Percentiles rank a stretch among this genome's conserved stretches.
These are phyloP conservation scores for Carallia pectinifolia DNA, from an alignment of 345 rosid genomes.

Conservation along the genomic window DNA sequence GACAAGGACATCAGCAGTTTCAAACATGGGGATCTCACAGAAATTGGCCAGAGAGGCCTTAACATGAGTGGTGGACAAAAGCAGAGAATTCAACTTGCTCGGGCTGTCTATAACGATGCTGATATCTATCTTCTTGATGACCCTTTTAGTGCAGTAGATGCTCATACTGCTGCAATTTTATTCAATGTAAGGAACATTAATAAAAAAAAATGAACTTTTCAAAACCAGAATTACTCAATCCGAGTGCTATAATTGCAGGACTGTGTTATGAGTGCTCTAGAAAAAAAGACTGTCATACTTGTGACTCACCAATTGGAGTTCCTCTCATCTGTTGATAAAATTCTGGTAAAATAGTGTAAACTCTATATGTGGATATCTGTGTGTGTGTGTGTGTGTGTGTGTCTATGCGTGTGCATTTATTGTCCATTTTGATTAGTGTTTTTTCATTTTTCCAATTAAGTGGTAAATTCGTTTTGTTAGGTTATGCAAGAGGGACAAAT, in stretches of 20 bases:
- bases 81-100: slow-evolving; percentile 75
- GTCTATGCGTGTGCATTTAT: too few species aligned
- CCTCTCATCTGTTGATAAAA: slow-evolving; percentile 32
- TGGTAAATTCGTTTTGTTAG: slow-evolving; percentile 13
- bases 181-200: slow-evolving; percentile 38
- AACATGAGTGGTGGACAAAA: slow-evolving; percentile 88
- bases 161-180: slow-evolving; percentile 64
- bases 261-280: slow-evolving; percentile 28
- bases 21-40: slow-evolving; percentile 53
- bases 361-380: not conserved
- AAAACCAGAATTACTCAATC: slow-evolving; percentile 5
- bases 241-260: slow-evolving; percentile 29
- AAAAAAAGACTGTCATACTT: slow-evolving; percentile 35
- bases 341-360: slow-evolving; percentile 28
- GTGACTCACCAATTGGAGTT: slow-evolving; percentile 51
- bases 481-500: slow-evolving; percentile 39
- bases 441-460: not conserved
- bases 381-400: not conserved
- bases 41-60: slow-evolving; percentile 76
- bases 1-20: slow-evolving; percentile 55
- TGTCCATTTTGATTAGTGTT: not conserved
- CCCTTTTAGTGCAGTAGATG: slow-evolving; percentile 84
- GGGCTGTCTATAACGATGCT: slow-evolving; percentile 62
- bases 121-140: slow-evolving; percentile 77
- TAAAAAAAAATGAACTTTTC: not conserved